A percentile compares a stretch with the other conserved stretches of the same genome.
Conservation (phyloP, 208 protist species). For the Strigomonas culicis region DNA sequence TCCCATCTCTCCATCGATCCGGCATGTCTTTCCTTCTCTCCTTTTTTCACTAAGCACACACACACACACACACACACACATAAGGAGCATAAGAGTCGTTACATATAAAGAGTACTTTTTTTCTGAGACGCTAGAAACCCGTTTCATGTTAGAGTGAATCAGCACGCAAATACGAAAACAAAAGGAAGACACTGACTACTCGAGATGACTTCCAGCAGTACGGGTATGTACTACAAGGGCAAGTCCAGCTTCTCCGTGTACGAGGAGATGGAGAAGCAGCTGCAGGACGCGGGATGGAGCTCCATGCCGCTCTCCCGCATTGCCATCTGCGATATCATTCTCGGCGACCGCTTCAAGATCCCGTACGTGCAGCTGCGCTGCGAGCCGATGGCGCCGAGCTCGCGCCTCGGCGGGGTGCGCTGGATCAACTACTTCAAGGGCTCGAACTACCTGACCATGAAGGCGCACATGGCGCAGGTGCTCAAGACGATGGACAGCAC, state of each 20-base stretch:
- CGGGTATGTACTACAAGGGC: conserved; percentile 37
- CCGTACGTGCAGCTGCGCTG: conserved; percentile 69
- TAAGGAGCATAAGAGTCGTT: not conserved
- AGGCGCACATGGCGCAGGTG: conserved; percentile 65
- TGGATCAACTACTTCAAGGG: conserved; percentile 90
- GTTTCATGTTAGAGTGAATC: no score
- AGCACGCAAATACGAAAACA: no score
- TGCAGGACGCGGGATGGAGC: conserved; percentile 51
- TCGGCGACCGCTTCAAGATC: conserved; percentile 82
- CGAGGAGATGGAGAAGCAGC: conserved; percentile 72
- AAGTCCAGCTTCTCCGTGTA: conserved; percentile 76
- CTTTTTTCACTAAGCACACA: not conserved
- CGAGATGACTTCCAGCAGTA: not conserved
- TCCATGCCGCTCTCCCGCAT: conserved; percentile 18
- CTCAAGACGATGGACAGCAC: conserved; percentile 45
- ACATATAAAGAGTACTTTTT: not conserved
- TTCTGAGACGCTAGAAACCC: not conserved
- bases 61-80: not conserved
- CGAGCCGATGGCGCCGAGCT: conserved; percentile 41
- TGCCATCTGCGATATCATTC: conserved; percentile 53
- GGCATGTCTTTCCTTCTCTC: not conserved
- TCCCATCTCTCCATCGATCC: not conserved
- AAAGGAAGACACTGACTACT: not conserved
- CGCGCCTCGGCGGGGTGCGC: conserved; percentile 51
- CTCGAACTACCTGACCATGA: conserved; percentile 80